Percentiles rank a stretch among this genome's conserved stretches.
Conservation (phyloP, 2,329 filamentous ascomycete genomes). For the Scedosporium minutisporum region DNA sequence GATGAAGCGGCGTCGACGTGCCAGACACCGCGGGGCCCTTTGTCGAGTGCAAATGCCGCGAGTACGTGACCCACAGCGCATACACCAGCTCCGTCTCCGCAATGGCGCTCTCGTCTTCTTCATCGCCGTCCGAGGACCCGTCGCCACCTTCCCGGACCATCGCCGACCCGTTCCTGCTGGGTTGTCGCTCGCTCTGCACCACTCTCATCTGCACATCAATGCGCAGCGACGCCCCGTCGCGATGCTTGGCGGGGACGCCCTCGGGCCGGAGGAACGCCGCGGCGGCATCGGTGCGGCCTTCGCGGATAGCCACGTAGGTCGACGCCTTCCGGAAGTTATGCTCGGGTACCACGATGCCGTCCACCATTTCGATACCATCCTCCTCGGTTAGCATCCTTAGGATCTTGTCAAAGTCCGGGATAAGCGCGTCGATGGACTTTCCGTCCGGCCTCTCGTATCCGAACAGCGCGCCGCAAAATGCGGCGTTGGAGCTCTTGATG, state of each 20-base stretch:
- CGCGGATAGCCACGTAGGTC: constrained; percentile 71
- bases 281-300: constrained; percentile 70
- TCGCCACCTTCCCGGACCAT: constrained; percentile 50
- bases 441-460: constrained; percentile 79
- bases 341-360: constrained; percentile 95
- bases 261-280: constrained; percentile 74
- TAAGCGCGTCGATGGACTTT: constrained; percentile 65
- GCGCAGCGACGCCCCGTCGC: constrained; percentile 84
- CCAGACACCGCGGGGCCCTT: constrained; percentile 47
- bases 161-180: constrained; percentile 50
- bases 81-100: constrained; percentile 71
- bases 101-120: constrained; percentile 23
- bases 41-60: constrained; percentile 75
- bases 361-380: constrained; percentile 71
- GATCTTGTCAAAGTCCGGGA: constrained; percentile 80
- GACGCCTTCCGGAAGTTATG: constrained; percentile 88
- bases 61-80: constrained; percentile 96
- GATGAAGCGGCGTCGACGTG: constrained; percentile 61
- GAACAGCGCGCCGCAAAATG: constrained; percentile 87
- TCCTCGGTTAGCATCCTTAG: constrained; percentile 75
- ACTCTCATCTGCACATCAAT: constrained; percentile 96
- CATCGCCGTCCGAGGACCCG: constrained; percentile 27
- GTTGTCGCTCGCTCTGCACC: constrained; percentile 73
- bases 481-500: constrained; percentile 87
- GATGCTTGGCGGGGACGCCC: constrained; percentile 75